A percentile compares a stretch with the other conserved stretches of the same genome.
phyloP scores from a whole-genome alignment of 805 yeast genomes.

The Candida jianshihensis region DNA sequence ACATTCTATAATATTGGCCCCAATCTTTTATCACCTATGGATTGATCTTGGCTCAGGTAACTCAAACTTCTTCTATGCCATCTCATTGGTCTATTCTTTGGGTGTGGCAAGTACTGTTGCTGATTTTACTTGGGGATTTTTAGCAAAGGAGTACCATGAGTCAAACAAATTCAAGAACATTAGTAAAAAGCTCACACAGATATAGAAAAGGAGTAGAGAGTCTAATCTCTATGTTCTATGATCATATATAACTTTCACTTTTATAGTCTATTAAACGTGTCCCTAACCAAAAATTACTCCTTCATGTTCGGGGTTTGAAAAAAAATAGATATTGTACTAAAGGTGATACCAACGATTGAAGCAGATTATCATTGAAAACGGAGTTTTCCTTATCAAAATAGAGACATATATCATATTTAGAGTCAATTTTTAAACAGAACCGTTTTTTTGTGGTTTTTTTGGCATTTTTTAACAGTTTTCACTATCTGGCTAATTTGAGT shows the following conservation, averaged over 20 bases:
- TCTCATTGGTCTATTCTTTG: constrained; percentile 71
- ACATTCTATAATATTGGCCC: constrained; percentile 62
- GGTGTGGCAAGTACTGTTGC: constrained; percentile 62
- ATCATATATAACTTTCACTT: too few relatives aligned
- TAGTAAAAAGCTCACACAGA: not conserved
- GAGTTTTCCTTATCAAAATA: too few relatives aligned
- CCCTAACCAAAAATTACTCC: too few relatives aligned
- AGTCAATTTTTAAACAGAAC: too few relatives aligned
- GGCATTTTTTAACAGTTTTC: too few relatives aligned
- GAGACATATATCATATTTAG: too few relatives aligned
- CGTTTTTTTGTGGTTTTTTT: too few relatives aligned
- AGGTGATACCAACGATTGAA: not conserved
- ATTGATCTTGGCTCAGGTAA: constrained; percentile 91
- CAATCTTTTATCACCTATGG: constrained; percentile 92
- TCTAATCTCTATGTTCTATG: too few relatives aligned
- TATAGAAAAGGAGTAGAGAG: not conserved
- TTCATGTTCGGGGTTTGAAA: constrained; percentile 1
- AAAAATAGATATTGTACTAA: not conserved
- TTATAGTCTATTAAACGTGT: too few relatives aligned
- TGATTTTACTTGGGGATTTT: constrained; percentile 72
- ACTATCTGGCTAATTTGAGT: too few relatives aligned
- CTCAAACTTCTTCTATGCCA: constrained; percentile 93
- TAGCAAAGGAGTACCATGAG: constrained; percentile 14
- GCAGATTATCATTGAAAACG: not conserved
- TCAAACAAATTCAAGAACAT: not conserved